A percentile compares a stretch with the other conserved stretches of the same genome.
Conservation (phyloP, 2,329 filamentous ascomycete species). For the Ceratocystis albifundus region DNA sequence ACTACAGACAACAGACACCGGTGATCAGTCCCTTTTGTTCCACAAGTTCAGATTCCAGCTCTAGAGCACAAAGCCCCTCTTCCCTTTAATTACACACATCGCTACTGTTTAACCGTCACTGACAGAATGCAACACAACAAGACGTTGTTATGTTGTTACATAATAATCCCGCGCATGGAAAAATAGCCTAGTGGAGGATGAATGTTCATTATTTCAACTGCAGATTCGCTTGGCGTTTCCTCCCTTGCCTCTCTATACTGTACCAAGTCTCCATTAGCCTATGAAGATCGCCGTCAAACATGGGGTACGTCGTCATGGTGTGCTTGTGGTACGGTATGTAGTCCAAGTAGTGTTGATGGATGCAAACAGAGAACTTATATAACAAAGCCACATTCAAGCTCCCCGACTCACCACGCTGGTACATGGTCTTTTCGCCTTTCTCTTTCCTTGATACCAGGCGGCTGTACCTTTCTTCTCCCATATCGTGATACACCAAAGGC, state of each 20-base stretch:
- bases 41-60: conserved; percentile 11
- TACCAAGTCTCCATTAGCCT: neutral
- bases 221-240: neutral
- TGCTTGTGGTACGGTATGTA: neutral
- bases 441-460: too few relatives aligned
- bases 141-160: neutral
- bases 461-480: neutral
- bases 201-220: neutral
- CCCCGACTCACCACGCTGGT: neutral
- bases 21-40: neutral
- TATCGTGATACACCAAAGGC: neutral
- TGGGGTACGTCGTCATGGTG: neutral
- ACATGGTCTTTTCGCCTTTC: neutral
- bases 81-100: neutral
- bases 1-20: neutral
- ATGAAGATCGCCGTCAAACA: neutral
- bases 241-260: neutral
- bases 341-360: neutral
- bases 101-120: neutral
- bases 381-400: neutral
- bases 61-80: neutral
- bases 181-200: neutral
- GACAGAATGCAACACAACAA: neutral
- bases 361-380: neutral
- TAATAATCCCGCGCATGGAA: neutral